Evolutionary conservation across 306 rosid genomes (phyloP).

Genomic region (Quercus mongolica): DNA sequence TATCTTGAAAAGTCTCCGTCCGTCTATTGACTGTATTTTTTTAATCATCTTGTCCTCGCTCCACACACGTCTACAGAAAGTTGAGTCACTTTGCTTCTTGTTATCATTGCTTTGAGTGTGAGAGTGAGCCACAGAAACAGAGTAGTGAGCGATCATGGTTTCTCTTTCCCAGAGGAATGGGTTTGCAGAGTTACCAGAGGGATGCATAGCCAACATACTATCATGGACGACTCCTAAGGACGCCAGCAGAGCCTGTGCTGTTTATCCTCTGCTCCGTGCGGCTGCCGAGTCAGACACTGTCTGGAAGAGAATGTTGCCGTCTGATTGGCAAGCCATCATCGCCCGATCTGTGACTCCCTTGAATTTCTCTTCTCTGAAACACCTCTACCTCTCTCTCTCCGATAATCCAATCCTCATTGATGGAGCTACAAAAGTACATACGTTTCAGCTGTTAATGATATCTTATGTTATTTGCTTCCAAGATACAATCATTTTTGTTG

Average conservation of each 20-base stretch:
- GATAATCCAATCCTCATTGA: slow-evolving; percentile 7
- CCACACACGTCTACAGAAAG: too few species aligned
- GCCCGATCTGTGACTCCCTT: not conserved
- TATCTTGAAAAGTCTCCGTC: too few species aligned
- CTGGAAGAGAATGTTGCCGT: slow-evolving; percentile 12
- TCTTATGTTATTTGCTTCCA: too few species aligned
- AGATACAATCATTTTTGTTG: too few species aligned
- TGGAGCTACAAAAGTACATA: not conserved
- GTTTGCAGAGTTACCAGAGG: slow-evolving; percentile 5
- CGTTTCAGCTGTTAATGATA: too few species aligned
- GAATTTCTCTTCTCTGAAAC: slow-evolving; percentile 1
- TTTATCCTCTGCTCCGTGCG: not conserved
- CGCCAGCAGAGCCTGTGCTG: not conserved
- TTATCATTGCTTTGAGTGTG: too few species aligned
- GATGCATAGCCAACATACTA: slow-evolving; percentile 7
- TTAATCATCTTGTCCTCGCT: too few species aligned
- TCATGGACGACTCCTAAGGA: slow-evolving; percentile 5
- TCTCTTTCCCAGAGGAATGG: too few species aligned
- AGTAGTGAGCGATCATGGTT: too few species aligned
- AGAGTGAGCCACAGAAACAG: too few species aligned
- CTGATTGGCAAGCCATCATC: not conserved
- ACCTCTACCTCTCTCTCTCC: slow-evolving; percentile 2
- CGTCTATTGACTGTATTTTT: too few species aligned
- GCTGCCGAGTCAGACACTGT: slow-evolving; percentile 9
- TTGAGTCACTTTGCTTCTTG: too few species aligned